Base-by-base conservation (phyloP, 129 eudicot genomes). In the Saussurea involucrata region DNA sequence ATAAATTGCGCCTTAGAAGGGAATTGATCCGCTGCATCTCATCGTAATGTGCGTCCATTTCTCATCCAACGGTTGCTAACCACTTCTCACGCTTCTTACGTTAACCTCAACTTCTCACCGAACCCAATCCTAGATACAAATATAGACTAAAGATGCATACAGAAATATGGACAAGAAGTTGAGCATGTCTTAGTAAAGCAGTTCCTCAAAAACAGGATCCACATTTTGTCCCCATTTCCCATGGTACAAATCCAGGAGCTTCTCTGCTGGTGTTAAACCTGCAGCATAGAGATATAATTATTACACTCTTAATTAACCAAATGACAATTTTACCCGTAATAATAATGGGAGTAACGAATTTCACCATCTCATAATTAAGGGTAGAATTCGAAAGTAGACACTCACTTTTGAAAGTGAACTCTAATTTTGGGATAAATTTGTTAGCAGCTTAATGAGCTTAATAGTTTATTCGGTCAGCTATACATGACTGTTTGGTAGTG, bases 211-310 rank as follows among this genome's bases (percentile, higher is more conserved):
- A 21, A 94, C 92, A 29, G 96, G 98, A 88, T 94, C 97, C 33
- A 89, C 96, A 69, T 70, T 85, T 72, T 83, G 77, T 24, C 96
- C 98, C 98, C 97, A 94, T 74, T 91, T 94, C 46, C 84, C 96
- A 77, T 94, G 90, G 85, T 94, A 94, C 85, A 94, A 66, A 24
- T 91, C 90, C 58, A 94, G 82, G 33, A 94, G 98, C 83, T 88
- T 94, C 85, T 94, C 98, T 8, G 97, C 98, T 20, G 97, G 98
- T 49, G 98, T 94, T 73, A 89, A 87, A 60, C 98, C 98, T 93
- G 86, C 31, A 78, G 17, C 72, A 79, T 28, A 74, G 6, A 74
- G 9, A 79, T 40, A 20, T 20, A 40, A 40, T 10, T 40, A 40
- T 40, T 40, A 40, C 15, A 10, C 15, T 40, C 9, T 53, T n/a